Evolutionary conservation across 192 early-diverging fungal species (phyloP).

Genomic region (Ambispora gerdemannii): DNA sequence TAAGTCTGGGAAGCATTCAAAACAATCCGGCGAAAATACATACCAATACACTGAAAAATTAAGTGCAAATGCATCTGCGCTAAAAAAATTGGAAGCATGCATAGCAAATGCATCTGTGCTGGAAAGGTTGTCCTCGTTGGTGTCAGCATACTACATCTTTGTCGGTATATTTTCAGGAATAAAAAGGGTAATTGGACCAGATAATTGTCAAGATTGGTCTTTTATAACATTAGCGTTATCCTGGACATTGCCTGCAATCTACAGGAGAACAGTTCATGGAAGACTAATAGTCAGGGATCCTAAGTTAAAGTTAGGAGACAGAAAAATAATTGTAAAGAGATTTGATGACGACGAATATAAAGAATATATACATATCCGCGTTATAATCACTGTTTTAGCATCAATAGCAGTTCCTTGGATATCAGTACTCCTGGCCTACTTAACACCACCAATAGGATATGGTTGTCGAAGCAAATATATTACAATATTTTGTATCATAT

Average conservation of each 20-base stretch:
- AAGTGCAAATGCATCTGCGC: no score
- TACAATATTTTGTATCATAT: neutral
- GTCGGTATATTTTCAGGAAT: slow-evolving; percentile 16
- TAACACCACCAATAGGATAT: slow-evolving; percentile 11
- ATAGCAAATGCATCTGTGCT: slow-evolving; percentile 1
- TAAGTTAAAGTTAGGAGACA: neutral
- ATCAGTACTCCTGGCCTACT: neutral
- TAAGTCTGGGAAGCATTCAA: neutral
- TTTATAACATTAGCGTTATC: slow-evolving; percentile 4
- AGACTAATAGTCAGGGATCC: slow-evolving; percentile 10
- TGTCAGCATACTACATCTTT: neutral
- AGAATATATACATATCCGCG: neutral
- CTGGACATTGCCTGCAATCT: no score
- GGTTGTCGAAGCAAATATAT: slow-evolving; percentile 2
- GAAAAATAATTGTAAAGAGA: neutral
- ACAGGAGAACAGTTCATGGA: neutral
- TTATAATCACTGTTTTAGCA: neutral
- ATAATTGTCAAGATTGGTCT: slow-evolving; percentile 1
- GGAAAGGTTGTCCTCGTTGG: no score
- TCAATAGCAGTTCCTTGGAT: no score
- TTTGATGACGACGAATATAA: neutral
- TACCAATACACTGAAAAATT: no score
- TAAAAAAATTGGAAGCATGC: neutral
- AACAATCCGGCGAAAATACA: no score
- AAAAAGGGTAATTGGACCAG: neutral